A percentile compares a stretch with the other conserved stretches of the same genome.
These are phyloP conservation scores for Dryas integrifolia DNA, from an alignment of 331 rosid genomes.

Conservation along the genomic window DNA sequence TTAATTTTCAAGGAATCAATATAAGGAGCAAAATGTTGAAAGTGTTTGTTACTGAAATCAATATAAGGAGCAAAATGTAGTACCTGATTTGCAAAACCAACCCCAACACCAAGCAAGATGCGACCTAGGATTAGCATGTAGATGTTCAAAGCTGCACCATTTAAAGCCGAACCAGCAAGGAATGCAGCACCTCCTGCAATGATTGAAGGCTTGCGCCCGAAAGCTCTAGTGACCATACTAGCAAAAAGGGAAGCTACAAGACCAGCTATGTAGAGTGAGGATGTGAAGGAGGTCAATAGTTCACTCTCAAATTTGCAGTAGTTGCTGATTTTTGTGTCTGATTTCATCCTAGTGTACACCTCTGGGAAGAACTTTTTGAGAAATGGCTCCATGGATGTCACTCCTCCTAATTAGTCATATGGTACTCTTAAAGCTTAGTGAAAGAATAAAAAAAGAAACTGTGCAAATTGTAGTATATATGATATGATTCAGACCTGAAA, in stretches of 20 bases:
- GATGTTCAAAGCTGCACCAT: slow-evolving; percentile 57
- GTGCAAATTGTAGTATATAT: not conserved
- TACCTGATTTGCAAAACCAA: slow-evolving; percentile 78
- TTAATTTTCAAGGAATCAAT: not conserved
- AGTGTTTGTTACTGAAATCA: not conserved
- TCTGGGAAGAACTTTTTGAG: slow-evolving; percentile 61
- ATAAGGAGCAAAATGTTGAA: not conserved
- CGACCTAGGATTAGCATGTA: slow-evolving; percentile 72
- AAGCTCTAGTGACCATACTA: slow-evolving; percentile 47
- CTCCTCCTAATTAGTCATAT: slow-evolving; percentile 37
- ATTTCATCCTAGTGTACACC: slow-evolving; percentile 46
- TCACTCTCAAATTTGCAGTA: slow-evolving; percentile 66
- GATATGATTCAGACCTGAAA: slow-evolving; percentile 30
- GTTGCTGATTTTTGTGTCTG: slow-evolving; percentile 51
- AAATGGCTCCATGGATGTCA: slow-evolving; percentile 74
- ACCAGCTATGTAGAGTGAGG: slow-evolving; percentile 71
- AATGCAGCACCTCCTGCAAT: slow-evolving; percentile 55
- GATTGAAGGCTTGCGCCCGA: slow-evolving; percentile 67
- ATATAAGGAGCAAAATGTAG: not conserved
- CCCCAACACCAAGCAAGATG: slow-evolving; percentile 68
- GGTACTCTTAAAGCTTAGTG: not conserved
- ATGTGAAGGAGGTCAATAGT: slow-evolving; percentile 63
- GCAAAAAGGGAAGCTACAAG: slow-evolving; percentile 61
- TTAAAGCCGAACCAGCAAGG: slow-evolving; percentile 57
- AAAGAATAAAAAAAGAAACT: not conserved